Conservation (phyloP, 305 asterid species). For the Fraxinus latifolia region DNA sequence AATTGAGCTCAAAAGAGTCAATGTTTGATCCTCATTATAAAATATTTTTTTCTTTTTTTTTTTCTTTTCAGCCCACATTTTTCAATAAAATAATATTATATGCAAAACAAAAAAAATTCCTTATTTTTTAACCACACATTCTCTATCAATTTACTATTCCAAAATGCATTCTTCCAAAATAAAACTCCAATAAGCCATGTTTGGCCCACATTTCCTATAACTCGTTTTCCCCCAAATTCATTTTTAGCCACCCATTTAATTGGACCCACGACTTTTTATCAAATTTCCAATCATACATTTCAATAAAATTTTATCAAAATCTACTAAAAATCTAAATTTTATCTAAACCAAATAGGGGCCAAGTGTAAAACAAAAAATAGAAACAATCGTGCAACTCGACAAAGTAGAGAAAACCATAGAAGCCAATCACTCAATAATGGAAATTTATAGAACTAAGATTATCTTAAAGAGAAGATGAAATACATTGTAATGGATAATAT, state of each 20-base stretch:
- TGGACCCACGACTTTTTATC: not conserved
- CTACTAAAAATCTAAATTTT: not conserved
- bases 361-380: too few species aligned
- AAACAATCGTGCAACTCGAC: not conserved
- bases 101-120: too few species aligned
- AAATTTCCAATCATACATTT: not conserved
- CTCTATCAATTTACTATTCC: not conserved
- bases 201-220: not conserved
- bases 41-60: too few species aligned
- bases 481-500: not conserved
- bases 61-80: not conserved
- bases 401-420: not conserved
- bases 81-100: not conserved
- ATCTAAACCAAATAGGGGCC: not conserved
- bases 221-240: not conserved
- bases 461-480: not conserved
- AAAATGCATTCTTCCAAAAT: not conserved
- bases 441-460: not conserved
- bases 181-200: not conserved
- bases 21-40: not conserved
- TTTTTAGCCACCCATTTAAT: not conserved
- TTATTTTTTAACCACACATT: not conserved
- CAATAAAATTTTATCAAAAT: not conserved
- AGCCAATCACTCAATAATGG: not conserved
- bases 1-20: not conserved